Evolutionary conservation across 2,329 filamentous ascomycete genomes (phyloP), one percentile per base, ranked within the genome.

Genomic region (Cladosporium sp.): DNA sequence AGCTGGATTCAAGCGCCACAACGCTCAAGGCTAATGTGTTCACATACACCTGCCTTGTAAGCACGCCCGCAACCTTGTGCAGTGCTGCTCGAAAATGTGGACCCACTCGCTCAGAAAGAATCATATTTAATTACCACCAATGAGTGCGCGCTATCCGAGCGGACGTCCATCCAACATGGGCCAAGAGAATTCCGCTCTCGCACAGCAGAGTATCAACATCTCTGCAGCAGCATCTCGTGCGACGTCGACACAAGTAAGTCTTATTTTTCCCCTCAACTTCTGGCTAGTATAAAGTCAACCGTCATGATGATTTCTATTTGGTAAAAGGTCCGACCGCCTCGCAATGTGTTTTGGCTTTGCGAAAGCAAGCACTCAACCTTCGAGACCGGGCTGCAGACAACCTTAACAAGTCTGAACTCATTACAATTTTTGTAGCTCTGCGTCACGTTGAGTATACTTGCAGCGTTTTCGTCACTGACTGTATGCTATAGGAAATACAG

Each of bases 321-420:
- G 86, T 88, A 88, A 88, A 88, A 88, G 86, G 86, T 85, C 85
- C 80, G 85, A 88, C 82, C 16, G 78, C 79, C 70, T 75, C 72
- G 77, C 75, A 75, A 82, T 81, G 84, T 83, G 84, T 69, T 58
- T 21, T 67, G 68, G 71, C 69, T 57, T n/a, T 61, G 44, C 44
- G 35, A 26, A 21, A 14, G 58, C 50, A 8, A 57, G 66, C 70
- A 69, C 69, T 57, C 62, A 74, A 68, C 72, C 73, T 73, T 68
- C 50, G 63, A 62, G 61, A 52, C 37, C 44, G 65, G 64, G 16
- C 63, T 74, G 72, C 72, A 65, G 71, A 70, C 65, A 37, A 56
- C 35, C 31, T 23, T 7, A 11, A 11, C 14, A 11, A 37, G 26
- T 56, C 61, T 63, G 61, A 63, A n/a, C 18, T 7, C 21, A 59